Base-by-base conservation (phyloP, 805 yeast species). In the Saturnispora diversa region DNA sequence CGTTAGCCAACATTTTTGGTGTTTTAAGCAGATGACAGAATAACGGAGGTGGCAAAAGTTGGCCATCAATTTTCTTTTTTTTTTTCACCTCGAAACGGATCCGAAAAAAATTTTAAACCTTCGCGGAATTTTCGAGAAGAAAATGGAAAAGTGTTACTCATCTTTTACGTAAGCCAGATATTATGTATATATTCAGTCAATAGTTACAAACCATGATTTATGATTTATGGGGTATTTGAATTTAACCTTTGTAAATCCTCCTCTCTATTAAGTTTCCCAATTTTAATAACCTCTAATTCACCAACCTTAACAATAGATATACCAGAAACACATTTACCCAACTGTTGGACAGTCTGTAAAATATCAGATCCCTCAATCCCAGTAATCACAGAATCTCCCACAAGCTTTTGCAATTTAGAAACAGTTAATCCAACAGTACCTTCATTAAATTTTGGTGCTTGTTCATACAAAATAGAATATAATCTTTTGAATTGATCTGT, bases 1-100 rank as follows among this genome's bases (percentile, higher is more conserved):
- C 46, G 43, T 45, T 54, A 38, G 63, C 58, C 47, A 59, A 53
- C 63, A 59, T 59, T 36, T 39, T 48, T 31, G 27, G 24, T 17
- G 31, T 31, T 33, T 32, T 31, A n/a, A 13, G 50, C 52, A 23
- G 50, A 46, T 23, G 40, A 47, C n/a, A 36, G 38, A 16, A 52
- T 7, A 26, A 26, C 33, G 8, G 30, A 24, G 16, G 22, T 13
- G 24, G 28, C 32, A 27, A 26, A 15, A n/a, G 32, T 15, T 26
- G 22, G 31, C 36, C 21, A 24, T 25, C 26, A 34, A 19, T 34
- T 34, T 34, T 34, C 22, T 26, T 26, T 26, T 26, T 15, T n/a
- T 13, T 21, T 34, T 26, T 15, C 11, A 9, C 7, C 11, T 23
- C 20, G 16, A 34, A 34, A 11, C n/a, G n/a, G n/a, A n/a, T n/a